Evolutionary conservation across 129 eudicot genomes (phyloP), one percentile per base, ranked within the genome.

Genomic region (Arctium minus): DNA sequence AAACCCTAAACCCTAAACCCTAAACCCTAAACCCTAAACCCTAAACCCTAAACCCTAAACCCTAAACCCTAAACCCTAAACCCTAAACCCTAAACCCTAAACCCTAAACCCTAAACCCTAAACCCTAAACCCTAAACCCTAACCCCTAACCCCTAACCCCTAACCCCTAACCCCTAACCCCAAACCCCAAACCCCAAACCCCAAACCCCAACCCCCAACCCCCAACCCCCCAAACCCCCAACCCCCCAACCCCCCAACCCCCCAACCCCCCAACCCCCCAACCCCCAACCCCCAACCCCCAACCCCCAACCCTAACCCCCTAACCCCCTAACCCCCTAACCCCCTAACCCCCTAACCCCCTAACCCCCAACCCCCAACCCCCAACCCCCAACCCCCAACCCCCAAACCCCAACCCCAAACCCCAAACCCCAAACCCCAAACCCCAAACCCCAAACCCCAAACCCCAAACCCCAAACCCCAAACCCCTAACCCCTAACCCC

Each of bases 321-420:
- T n/a, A n/a, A n/a, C n/a, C n/a, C n/a, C n/a, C n/a, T n/a, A n/a
- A n/a, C n/a, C n/a, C n/a, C n/a, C n/a, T n/a, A n/a, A n/a, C n/a
- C n/a, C n/a, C n/a, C n/a, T n/a, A n/a, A n/a, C n/a, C n/a, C n/a
- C n/a, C n/a, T n/a, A n/a, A n/a, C n/a, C n/a, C n/a, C n/a, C n/a
- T n/a, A n/a, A n/a, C n/a, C n/a, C n/a, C n/a, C n/a, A n/a, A 78
- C 81, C 81, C 81, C 60, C 60, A 78, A 78, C 81, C 81, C 81
- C 60, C 60, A 78, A 78, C 81, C 82, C 82, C 65, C 65, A 79
- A 67, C 82, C 82, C 75, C 36, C 65, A 79, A 67, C 82, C 82
- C 75, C 36, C 48, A 79, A 79, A 74, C 82, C 82, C 65, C 65
- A 79, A 79, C 82, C 82, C 82, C 33, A 79, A 65, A 79, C 82